Evolutionary conservation across 2,329 filamentous ascomycete species (phyloP).

Genomic region (Xylariaceae sp.): DNA sequence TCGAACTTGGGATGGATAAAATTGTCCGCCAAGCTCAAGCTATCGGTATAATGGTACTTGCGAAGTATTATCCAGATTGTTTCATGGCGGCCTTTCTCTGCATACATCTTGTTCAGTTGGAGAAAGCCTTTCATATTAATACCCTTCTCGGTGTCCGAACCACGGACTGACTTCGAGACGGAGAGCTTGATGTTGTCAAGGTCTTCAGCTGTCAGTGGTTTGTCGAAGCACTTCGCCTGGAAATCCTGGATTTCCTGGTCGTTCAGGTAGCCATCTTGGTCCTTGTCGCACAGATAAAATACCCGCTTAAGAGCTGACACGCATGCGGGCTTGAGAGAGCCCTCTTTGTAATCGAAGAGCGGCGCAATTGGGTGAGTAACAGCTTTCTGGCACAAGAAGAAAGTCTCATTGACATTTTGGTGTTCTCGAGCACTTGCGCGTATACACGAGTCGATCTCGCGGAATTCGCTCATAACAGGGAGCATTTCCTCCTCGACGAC

Average conservation of each 20-base stretch:
- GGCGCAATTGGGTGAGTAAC: conserved; percentile 97
- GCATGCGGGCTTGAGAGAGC: conserved; percentile 83
- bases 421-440: conserved; percentile 90
- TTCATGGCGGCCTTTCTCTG: conserved; percentile 95
- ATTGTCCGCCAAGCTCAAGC: conserved; percentile 85
- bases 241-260: conserved; percentile 92
- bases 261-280: conserved; percentile 91
- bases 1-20: conserved; percentile 95
- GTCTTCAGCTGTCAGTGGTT: conserved; percentile 79
- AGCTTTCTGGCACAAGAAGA: conserved; percentile 97
- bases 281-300: conserved; percentile 95
- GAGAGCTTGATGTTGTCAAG: conserved; percentile 89
- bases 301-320: conserved; percentile 85
- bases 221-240: conserved; percentile 90
- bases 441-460: conserved; percentile 98
- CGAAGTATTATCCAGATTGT: conserved; percentile 97
- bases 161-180: conserved; percentile 72
- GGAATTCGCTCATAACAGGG: conserved; percentile 97
- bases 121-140: conserved; percentile 86
- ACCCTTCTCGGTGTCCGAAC: conserved; percentile 68
- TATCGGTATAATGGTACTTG: conserved; percentile 96
- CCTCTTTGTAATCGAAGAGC: conserved; percentile 95
- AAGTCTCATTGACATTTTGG: conserved; percentile 92
- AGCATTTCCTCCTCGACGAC: conserved; percentile 97
- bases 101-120: conserved; percentile 92